Conservation (phyloP, 148 eudicot genomes). For the Nyssa sinensis region DNA sequence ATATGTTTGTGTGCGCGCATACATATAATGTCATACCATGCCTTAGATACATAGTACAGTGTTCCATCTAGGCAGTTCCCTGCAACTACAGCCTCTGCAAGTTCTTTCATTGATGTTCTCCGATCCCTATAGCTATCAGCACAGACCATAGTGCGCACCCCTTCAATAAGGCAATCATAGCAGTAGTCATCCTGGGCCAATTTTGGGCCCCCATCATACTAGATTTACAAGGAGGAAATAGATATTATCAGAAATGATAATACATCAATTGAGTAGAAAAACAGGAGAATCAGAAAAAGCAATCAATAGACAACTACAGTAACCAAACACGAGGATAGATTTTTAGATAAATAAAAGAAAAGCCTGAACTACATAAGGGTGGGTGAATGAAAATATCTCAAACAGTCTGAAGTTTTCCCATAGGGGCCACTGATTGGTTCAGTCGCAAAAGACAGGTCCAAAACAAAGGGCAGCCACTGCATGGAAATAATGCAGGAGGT, state of each 20-base stretch:
- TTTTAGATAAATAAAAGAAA: not conserved
- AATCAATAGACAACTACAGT: not conserved
- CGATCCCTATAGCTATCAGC: slow-evolving; percentile 88
- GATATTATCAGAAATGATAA: slow-evolving; percentile 6
- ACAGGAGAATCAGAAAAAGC: not conserved
- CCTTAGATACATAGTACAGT: slow-evolving; percentile 66
- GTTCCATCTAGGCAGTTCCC: slow-evolving; percentile 68
- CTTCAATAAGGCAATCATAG: slow-evolving; percentile 57
- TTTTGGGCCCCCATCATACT: slow-evolving; percentile 86
- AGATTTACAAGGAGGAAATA: slow-evolving; percentile 27
- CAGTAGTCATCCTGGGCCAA: slow-evolving; percentile 69
- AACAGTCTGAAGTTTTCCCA: not conserved
- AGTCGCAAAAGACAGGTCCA: not conserved
- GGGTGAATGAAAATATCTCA: not conserved
- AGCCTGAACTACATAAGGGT: not conserved
- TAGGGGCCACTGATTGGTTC: not conserved
- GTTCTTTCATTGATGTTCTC: slow-evolving; percentile 65
- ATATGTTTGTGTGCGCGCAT: no score
- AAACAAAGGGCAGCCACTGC: not conserved
- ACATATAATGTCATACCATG: slow-evolving; percentile 59
- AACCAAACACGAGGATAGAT: not conserved
- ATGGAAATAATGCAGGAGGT: not conserved
- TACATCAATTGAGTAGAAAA: not conserved
- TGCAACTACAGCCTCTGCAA: slow-evolving; percentile 84
- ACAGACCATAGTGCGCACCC: slow-evolving; percentile 56